Evolutionary conservation across 768 basidiomycete genomes (phyloP).

Genomic region (Podaxis mareebaensis): DNA sequence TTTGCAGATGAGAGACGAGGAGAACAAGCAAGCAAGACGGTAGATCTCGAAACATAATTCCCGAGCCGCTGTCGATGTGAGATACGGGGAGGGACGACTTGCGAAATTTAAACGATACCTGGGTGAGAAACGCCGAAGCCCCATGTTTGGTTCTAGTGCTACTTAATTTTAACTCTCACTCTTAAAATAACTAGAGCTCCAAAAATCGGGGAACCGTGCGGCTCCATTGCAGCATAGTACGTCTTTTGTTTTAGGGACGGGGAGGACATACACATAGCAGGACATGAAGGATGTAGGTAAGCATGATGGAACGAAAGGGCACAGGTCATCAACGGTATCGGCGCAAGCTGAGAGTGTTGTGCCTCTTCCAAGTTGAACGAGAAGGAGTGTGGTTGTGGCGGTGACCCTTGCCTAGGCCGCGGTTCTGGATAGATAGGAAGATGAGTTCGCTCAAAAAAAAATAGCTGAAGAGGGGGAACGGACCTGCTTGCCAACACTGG

Average conservation of each 20-base stretch:
- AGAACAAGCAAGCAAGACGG: conserved; percentile 15
- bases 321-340: conserved; percentile 72
- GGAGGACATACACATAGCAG: conserved; percentile 23
- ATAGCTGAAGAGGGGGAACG: conserved; percentile 22
- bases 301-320: conserved; percentile 22
- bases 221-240: conserved; percentile 1
- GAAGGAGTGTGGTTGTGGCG: conserved; percentile 92
- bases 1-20: conserved; percentile 9
- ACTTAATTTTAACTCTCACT: background rate
- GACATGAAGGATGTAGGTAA: conserved; percentile 24
- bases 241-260: background rate
- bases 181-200: background rate
- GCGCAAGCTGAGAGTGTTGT: conserved; percentile 95
- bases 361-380: conserved; percentile 92
- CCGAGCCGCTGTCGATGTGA: background rate
- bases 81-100: background rate
- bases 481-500: conserved; percentile 94
- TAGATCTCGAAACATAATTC: conserved; percentile 1
- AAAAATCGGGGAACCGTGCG: background rate
- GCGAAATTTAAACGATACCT: background rate
- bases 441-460: conserved; percentile 6
- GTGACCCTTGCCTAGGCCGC: conserved; percentile 95
- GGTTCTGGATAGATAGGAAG: conserved; percentile 58
- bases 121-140: conserved; percentile 1
- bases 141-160: background rate